phyloP scores from a whole-genome alignment of 2,329 filamentous ascomycete species.

The Pyrenophora tritici-repentis region DNA sequence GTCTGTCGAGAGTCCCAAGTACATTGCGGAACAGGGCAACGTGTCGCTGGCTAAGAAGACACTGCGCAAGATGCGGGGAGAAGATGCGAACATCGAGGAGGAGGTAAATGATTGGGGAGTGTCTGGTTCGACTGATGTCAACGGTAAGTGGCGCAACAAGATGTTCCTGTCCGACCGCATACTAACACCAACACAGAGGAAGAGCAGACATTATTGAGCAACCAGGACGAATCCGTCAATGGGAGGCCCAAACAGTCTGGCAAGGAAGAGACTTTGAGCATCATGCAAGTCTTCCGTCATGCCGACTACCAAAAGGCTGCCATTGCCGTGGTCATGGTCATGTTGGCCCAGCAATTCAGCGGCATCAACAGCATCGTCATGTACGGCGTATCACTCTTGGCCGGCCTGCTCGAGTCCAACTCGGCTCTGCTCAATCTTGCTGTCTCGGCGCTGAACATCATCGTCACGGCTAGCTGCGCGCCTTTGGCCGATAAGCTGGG shows the following conservation, averaged over 20 bases:
- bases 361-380: slow-evolving; percentile 97
- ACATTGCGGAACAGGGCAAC: slow-evolving; percentile 73
- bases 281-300: slow-evolving; percentile 65
- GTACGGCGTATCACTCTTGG: slow-evolving; percentile 92
- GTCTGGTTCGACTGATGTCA: slow-evolving; percentile 32
- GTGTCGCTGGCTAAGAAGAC: slow-evolving; percentile 66
- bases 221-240: slow-evolving; percentile 39
- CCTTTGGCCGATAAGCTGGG: slow-evolving; percentile 86
- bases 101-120: slow-evolving; percentile 65
- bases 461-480: slow-evolving; percentile 79
- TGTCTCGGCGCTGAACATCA: slow-evolving; percentile 84
- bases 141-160: slow-evolving; percentile 26
- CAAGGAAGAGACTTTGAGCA: slow-evolving; percentile 48
- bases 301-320: slow-evolving; percentile 78
- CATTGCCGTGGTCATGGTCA: slow-evolving; percentile 86
- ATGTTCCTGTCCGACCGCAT: neutral
- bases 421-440: slow-evolving; percentile 84
- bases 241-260: slow-evolving; percentile 30
- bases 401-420: slow-evolving; percentile 77
- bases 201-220: slow-evolving; percentile 70
- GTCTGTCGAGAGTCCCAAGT: slow-evolving; percentile 82
- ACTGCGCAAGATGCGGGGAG: slow-evolving; percentile 77
- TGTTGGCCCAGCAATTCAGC: slow-evolving; percentile 90
- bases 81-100: slow-evolving; percentile 68
- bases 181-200: slow-evolving; percentile 56